Evolutionary conservation across 1,284 basidiomycete genomes (phyloP).

Genomic region (Cystobasidiaceae sp.): DNA sequence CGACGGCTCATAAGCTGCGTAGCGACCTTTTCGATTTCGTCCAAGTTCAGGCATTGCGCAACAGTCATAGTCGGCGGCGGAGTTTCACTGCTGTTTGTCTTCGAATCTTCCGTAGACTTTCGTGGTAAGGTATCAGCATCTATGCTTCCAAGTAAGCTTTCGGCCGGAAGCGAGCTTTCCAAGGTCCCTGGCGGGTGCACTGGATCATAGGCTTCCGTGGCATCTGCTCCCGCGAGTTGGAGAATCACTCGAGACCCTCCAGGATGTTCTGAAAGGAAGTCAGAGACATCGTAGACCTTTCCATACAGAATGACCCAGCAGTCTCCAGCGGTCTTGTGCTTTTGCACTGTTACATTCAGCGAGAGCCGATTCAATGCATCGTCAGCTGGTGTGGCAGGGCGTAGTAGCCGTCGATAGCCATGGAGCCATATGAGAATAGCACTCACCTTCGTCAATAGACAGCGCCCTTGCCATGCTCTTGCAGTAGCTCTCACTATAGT

Average conservation of each 20-base stretch:
- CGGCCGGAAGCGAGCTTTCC: conserved; percentile 34
- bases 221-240: conserved; percentile 39
- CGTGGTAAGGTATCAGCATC: conserved; percentile 34
- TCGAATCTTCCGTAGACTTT: not conserved
- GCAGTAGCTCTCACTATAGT: not conserved
- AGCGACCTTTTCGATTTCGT: conserved; percentile 37
- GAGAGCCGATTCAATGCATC: not conserved
- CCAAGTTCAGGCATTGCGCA: conserved; percentile 36
- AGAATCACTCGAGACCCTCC: conserved; percentile 37
- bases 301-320: conserved; percentile 46
- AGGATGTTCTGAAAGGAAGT: conserved; percentile 40
- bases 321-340: conserved; percentile 41
- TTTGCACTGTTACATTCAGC: conserved; percentile 1
- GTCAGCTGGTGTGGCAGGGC: not conserved
- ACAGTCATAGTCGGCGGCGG: conserved; percentile 3
- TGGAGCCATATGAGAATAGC: not conserved
- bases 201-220: conserved; percentile 34
- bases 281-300: conserved; percentile 43
- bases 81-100: not conserved
- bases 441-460: conserved; percentile 5
- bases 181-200: conserved; percentile 33
- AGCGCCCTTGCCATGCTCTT: not conserved
- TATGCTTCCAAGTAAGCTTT: conserved; percentile 37
- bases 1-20: conserved; percentile 31
- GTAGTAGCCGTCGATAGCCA: not conserved